Conservation (phyloP, 2,329 filamentous ascomycete genomes). For the Aspergillus aculeatinus region DNA sequence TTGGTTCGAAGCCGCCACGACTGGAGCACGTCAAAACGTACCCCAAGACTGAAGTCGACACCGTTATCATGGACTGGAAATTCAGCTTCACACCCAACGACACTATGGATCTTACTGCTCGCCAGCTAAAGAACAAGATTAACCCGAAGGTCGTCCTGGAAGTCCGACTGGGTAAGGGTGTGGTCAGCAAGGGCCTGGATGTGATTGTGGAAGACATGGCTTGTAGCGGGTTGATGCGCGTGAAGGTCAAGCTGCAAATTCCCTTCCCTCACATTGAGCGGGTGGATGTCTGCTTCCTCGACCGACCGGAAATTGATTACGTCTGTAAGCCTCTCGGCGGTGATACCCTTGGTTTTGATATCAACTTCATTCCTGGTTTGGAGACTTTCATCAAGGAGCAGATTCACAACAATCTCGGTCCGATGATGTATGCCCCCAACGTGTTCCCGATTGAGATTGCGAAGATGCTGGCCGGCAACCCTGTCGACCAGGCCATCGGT, state of each 20-base stretch:
- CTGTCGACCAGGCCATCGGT: constrained; percentile 93
- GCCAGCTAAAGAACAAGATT: constrained; percentile 90
- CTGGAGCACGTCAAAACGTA: constrained; percentile 99
- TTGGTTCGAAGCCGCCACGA: constrained; percentile 91
- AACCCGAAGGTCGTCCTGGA: constrained; percentile 97
- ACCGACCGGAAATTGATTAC: constrained; percentile 87
- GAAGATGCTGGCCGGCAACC: constrained; percentile 92
- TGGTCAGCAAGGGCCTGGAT: constrained; percentile 95
- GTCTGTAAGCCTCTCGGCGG: constrained; percentile 97
- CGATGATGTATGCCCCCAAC: constrained; percentile 98
- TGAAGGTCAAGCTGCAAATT: constrained; percentile 96
- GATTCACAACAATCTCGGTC: constrained; percentile 87
- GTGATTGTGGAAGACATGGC: constrained; percentile 98
- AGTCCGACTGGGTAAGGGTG: constrained; percentile 89
- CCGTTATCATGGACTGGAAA: constrained; percentile 99
- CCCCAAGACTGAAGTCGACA: constrained; percentile 89
- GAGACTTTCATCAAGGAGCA: constrained; percentile 93
- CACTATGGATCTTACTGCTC: constrained; percentile 81
- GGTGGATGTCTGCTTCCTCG: constrained; percentile 92
- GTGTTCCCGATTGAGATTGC: constrained; percentile 98
- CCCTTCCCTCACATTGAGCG: constrained; percentile 94
- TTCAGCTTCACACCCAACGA: constrained; percentile 99
- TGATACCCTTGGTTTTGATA: constrained; percentile 93
- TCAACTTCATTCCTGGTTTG: constrained; percentile 96
- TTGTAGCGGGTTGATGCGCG: constrained; percentile 90